phyloP scores from a whole-genome alignment of 2,329 filamentous ascomycete genomes.

The Tolypocladium ophioglossoides region DNA sequence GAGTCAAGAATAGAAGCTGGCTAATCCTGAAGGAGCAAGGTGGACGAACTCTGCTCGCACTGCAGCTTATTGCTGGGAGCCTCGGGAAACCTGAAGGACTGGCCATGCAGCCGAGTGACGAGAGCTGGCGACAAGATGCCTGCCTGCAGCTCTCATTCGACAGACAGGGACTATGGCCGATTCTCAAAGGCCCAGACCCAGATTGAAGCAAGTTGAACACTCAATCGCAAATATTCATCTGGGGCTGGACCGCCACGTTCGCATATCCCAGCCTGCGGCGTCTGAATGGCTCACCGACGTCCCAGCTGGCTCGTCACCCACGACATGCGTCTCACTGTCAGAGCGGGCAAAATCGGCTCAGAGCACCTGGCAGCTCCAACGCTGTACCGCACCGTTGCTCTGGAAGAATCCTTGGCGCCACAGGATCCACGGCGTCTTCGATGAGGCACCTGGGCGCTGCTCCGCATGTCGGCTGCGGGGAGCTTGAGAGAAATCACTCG shows the following conservation, averaged over 20 bases:
- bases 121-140: neutral
- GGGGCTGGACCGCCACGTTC: neutral
- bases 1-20: slow-evolving; percentile 9
- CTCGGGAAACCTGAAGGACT: too few species aligned
- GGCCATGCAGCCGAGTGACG: neutral
- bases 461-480: neutral
- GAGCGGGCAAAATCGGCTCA: too few species aligned
- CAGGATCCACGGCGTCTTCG: neutral
- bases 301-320: neutral
- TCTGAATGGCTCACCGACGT: neutral
- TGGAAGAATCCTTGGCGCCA: neutral
- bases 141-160: neutral
- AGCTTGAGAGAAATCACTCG: neutral
- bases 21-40: slow-evolving; percentile 7
- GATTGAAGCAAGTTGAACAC: neutral
- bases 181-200: neutral
- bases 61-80: neutral
- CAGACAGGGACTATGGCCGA: neutral
- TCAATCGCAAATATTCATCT: neutral
- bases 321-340: neutral
- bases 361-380: neutral
- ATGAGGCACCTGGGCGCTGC: neutral
- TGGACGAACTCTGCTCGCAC: neutral
- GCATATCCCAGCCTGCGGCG: neutral
- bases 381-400: neutral